Conservation (phyloP, 139 green algal genomes). For the Tetraselmis chui region DNA sequence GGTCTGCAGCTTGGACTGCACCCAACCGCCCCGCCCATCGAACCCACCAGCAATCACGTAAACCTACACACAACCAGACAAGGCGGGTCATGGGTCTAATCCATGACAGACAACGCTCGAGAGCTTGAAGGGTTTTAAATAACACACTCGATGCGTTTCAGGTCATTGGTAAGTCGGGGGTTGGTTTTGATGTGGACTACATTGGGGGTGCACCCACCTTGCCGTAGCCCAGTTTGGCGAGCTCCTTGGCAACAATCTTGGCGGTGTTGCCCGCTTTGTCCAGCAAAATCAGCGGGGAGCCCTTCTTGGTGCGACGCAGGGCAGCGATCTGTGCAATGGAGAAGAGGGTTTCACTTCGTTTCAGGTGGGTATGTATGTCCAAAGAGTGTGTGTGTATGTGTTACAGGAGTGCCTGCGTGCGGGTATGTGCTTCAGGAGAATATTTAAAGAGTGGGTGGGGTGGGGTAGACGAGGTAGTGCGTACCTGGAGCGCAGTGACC, state of each 20-base stretch:
- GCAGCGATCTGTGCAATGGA: slow-evolving; percentile 34
- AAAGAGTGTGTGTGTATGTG: no score
- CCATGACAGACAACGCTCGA: no score
- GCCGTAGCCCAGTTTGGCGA: slow-evolving; percentile 57
- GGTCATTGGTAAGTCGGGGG: not conserved
- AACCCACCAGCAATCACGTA: slow-evolving; percentile 59
- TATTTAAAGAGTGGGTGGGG: no score
- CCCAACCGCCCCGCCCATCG: slow-evolving; percentile 39
- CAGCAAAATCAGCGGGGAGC: slow-evolving; percentile 64
- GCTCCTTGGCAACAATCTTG: slow-evolving; percentile 60
- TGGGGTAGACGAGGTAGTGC: no score
- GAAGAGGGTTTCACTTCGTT: no score
- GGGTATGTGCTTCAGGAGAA: no score
- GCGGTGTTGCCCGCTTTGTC: slow-evolving; percentile 59
- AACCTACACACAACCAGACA: slow-evolving; percentile 7
- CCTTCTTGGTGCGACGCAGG: slow-evolving; percentile 57
- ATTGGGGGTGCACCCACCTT: slow-evolving; percentile 24
- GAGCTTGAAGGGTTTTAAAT: not conserved
- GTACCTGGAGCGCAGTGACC: slow-evolving; percentile 60
- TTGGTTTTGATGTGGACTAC: not conserved
- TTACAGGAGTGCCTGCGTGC: no score
- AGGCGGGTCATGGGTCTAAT: no score
- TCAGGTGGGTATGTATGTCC: no score
- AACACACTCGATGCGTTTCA: not conserved
- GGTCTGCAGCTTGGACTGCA: slow-evolving; percentile 69